Evolutionary conservation across 2,329 filamentous ascomycete species (phyloP), one percentile per base, ranked within the genome.

Genomic region (Trichoderma koningii): DNA sequence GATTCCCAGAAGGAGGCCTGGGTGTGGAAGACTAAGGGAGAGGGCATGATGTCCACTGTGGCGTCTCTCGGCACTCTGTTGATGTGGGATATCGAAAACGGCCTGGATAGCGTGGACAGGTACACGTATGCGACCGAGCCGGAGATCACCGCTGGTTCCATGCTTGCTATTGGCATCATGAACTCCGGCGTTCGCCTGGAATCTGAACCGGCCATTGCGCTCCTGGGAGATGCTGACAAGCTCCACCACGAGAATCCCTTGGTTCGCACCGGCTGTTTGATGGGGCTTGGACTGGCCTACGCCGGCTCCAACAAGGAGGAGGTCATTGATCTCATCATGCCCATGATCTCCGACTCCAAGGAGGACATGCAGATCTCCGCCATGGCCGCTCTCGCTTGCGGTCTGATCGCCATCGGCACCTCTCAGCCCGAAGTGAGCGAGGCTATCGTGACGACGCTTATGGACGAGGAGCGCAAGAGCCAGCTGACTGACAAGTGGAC

Each of bases 1-100:
- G 90, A 95, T 21, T 89, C 91, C 66, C 89, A 93, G 68, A 96
- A 96, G 81, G 89, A 90, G 71, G 91, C 90, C 68, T 99, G 95
- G 94, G 92, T 99, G 5, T 99, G 93, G 92, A 99, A 98, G 82
- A 98, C 96, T 21, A 99, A 99, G 79, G 93, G 96, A 48, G 93
- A 97, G 73, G 95, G 95, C 69, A 97, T 97, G 93, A 85, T 97
- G 78, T 98, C 95, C 1, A 97, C 94, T 0, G 91, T 96, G 45
- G 96, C 96, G 5, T 98, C 95, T 0, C 80, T 97, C 70, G 95
- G 95, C 73, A 94, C 95, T 72, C 83, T 99, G 19, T 83, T 97
- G 75, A 86, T 96, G 73, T 97, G 95, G 91, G 94, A 99, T 73
- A 89, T 97, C 23, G 94, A 98, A 73, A 89, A 87, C 70, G 95